Conservation (phyloP, 768 basidiomycete species). For the Pleurotus sapidus region DNA sequence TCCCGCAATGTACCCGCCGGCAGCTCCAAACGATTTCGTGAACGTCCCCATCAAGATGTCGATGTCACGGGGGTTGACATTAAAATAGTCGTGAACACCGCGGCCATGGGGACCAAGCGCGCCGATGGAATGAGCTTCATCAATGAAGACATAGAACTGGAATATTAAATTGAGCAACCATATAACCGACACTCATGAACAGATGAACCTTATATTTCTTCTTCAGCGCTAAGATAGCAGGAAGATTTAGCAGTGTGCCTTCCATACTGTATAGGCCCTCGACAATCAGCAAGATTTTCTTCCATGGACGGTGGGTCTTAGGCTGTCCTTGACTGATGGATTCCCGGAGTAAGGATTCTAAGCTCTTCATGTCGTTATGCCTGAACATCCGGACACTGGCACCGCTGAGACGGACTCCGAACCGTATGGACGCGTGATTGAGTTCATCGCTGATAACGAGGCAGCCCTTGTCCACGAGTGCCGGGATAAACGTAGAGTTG, state of each 20-base stretch:
- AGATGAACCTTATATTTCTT: constrained; percentile 85
- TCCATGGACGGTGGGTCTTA: constrained; percentile 98
- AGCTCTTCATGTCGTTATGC: constrained; percentile 88
- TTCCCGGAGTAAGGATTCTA: constrained; percentile 83
- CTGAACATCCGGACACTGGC: constrained; percentile 92
- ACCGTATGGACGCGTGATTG: constrained; percentile 94
- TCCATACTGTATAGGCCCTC: constrained; percentile 99
- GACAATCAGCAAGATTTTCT: constrained; percentile 92
- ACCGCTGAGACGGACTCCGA: constrained; percentile 86
- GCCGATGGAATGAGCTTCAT: constrained; percentile 97
- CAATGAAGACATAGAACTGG: constrained; percentile 93
- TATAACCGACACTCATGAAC: neutral
- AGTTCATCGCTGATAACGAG: constrained; percentile 96
- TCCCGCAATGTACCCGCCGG: constrained; percentile 94
- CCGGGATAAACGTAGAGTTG: constrained; percentile 91
- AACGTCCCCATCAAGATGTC: constrained; percentile 99
- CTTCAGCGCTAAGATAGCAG: constrained; percentile 81
- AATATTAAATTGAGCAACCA: neutral
- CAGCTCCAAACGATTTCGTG: constrained; percentile 91
- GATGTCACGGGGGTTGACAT: constrained; percentile 71
- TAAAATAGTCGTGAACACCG: constrained; percentile 94
- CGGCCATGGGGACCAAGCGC: constrained; percentile 94
- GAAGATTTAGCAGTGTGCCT: constrained; percentile 89
- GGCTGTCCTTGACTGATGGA: constrained; percentile 97
- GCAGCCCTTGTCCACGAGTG: constrained; percentile 86